A percentile compares a stretch with the other conserved stretches of the same genome.
These are phyloP conservation scores for Discostella stelligeroides DNA, from an alignment of 108 stramenopile genomes.

Conservation along the genomic window DNA sequence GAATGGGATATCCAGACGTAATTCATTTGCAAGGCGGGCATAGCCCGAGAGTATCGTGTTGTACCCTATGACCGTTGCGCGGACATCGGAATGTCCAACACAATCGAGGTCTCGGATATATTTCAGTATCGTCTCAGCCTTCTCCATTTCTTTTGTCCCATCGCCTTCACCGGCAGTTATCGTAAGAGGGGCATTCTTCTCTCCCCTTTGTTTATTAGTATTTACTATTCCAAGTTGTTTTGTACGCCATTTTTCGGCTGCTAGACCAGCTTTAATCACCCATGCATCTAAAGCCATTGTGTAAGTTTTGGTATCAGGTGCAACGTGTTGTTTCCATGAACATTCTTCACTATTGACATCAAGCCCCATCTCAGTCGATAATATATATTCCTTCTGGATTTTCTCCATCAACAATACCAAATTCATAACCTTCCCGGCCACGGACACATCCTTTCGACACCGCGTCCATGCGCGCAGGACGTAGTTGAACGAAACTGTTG, in stretches of 20 bases:
- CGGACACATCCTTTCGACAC: constrained; percentile 46
- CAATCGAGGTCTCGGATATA: constrained; percentile 61
- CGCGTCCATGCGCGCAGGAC: constrained; percentile 81
- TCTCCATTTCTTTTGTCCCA: constrained; percentile 64
- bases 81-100: constrained; percentile 49
- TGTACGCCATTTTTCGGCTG: constrained; percentile 40
- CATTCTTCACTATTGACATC: constrained; percentile 45
- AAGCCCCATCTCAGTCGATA: constrained; percentile 35
- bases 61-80: constrained; percentile 61
- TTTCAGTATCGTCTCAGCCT: constrained; percentile 54
- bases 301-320: constrained; percentile 72
- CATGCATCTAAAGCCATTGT: constrained; percentile 74
- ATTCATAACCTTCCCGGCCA: constrained; percentile 51
- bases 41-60: constrained; percentile 71
- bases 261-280: constrained; percentile 55
- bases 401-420: constrained; percentile 68
- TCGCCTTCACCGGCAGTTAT: constrained; percentile 36
- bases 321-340: constrained; percentile 38
- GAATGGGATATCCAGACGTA: constrained; percentile 46
- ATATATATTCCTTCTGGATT: constrained; percentile 46
- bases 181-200: not conserved
- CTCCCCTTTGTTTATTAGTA: constrained; percentile 21
- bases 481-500: constrained; percentile 76
- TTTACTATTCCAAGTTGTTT: constrained; percentile 10
- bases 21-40: constrained; percentile 48